These are phyloP conservation scores for Clitopilus passeckerianus DNA, from an alignment of 768 basidiomycete species.

Conservation along the genomic window DNA sequence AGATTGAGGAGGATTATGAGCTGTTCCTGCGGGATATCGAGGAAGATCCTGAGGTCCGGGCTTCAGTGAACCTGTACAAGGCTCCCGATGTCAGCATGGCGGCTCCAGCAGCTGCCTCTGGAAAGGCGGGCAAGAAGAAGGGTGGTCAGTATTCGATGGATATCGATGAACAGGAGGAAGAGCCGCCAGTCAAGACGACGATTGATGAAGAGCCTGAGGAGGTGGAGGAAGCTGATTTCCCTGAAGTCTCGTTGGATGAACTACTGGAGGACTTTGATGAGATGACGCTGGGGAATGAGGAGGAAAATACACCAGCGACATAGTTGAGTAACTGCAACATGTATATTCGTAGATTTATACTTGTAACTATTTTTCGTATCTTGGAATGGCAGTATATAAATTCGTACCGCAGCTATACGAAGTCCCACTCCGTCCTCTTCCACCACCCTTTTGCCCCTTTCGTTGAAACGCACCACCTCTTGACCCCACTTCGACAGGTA, in stretches of 20 bases:
- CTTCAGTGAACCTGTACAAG: slow-evolving; percentile 85
- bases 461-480: too few species aligned
- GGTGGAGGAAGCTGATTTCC: slow-evolving; percentile 83
- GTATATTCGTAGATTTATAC: background rate
- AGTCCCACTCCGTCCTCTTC: too few species aligned
- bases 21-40: slow-evolving; percentile 90
- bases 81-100: slow-evolving; percentile 49
- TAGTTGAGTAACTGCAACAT: background rate
- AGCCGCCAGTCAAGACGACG: slow-evolving; percentile 2
- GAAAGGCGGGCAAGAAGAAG: slow-evolving; percentile 31
- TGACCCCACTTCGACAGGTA: too few species aligned
- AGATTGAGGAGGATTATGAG: slow-evolving; percentile 97
- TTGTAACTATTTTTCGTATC: too few species aligned
- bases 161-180: slow-evolving; percentile 40
- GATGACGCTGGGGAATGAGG: slow-evolving; percentile 61
- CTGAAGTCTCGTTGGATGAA: slow-evolving; percentile 80
- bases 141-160: slow-evolving; percentile 62
- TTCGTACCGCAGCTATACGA: too few species aligned
- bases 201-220: slow-evolving; percentile 34
- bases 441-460: too few species aligned
- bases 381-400: too few species aligned
- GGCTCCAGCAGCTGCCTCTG: slow-evolving; percentile 30
- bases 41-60: slow-evolving; percentile 90
- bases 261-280: slow-evolving; percentile 90
- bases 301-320: slow-evolving; percentile 5